Conservation (phyloP, 768 basidiomycete species). For the Agrocybe pediades region DNA sequence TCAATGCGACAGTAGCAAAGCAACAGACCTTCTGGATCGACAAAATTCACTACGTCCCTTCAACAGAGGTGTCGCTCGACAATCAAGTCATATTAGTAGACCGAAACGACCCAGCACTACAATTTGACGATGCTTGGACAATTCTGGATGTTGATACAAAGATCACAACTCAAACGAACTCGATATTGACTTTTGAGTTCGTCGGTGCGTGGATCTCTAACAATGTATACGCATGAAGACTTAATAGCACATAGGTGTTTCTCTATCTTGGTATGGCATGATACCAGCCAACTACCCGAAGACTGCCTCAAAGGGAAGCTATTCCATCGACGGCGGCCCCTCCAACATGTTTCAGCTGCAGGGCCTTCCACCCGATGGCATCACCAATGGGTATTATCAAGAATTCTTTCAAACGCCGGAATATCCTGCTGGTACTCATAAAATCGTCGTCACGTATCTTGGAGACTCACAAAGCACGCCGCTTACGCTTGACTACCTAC, state of each 20-base stretch:
- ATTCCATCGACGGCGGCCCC: constrained; percentile 21
- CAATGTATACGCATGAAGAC: too few relatives aligned
- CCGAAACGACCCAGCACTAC: constrained; percentile 10
- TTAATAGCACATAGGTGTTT: constrained; percentile 18
- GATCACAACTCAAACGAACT: constrained; percentile 14
- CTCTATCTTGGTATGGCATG: constrained; percentile 26
- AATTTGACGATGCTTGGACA: constrained; percentile 11
- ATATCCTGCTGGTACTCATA: constrained; percentile 21
- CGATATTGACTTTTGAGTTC: constrained; percentile 21
- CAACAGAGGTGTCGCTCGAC: constrained; percentile 9
- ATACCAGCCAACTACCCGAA: constrained; percentile 19
- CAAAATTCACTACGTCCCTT: constrained; percentile 25
- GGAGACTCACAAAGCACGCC: constrained; percentile 24
- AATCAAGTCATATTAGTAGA: constrained; percentile 12
- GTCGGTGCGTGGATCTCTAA: constrained; percentile 26
- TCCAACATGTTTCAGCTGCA: constrained; percentile 19
- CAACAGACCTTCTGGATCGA: constrained; percentile 32
- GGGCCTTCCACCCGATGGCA: constrained; percentile 11
- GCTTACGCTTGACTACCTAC: constrained; percentile 25
- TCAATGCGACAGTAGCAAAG: constrained; percentile 22
- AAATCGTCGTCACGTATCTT: constrained; percentile 20
- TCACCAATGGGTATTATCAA: constrained; percentile 18
- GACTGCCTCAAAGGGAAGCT: constrained; percentile 17
- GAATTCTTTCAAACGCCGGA: constrained; percentile 2
- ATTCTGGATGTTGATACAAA: constrained; percentile 18